Conservation (phyloP, 805 yeast species). For the Blastobotrys terrestris region DNA sequence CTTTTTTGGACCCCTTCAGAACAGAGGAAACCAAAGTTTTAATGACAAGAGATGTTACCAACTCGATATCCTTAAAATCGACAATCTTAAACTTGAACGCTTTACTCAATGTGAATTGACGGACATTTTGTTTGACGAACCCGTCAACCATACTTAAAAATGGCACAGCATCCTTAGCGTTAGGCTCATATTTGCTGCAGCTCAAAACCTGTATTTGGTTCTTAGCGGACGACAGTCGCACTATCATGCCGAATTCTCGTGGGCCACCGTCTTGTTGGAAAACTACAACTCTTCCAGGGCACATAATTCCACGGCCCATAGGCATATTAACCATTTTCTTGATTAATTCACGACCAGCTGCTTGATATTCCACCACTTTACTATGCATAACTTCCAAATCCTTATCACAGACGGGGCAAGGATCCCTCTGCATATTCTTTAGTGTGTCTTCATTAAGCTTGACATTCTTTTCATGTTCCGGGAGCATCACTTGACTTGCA, state of each 20-base stretch:
- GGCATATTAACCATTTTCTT: constrained; percentile 43
- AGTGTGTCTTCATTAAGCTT: constrained; percentile 46
- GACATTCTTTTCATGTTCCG: constrained; percentile 73
- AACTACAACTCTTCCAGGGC: constrained; percentile 51
- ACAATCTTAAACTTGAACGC: constrained; percentile 6
- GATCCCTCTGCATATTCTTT: constrained; percentile 30
- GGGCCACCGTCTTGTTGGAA: constrained; percentile 44
- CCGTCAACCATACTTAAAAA: constrained; percentile 8
- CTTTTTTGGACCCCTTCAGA: not conserved
- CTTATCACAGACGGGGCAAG: constrained; percentile 33
- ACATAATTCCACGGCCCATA: constrained; percentile 42
- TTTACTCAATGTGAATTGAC: not conserved
- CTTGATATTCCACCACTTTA: constrained; percentile 41
- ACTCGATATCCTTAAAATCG: constrained; percentile 6
- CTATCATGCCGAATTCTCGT: constrained; percentile 48
- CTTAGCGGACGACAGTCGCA: constrained; percentile 19
- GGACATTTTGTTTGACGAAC: constrained; percentile 6
- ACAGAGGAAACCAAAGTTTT: constrained; percentile 1
- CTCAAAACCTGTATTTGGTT: constrained; percentile 5
- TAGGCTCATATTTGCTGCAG: constrained; percentile 1
- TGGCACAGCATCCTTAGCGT: constrained; percentile 3
- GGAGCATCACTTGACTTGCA: constrained; percentile 73
- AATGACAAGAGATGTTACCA: constrained; percentile 6
- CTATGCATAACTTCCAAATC: constrained; percentile 44
- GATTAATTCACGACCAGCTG: constrained; percentile 41